These are phyloP conservation scores for Leishmania tropica DNA, from an alignment of 208 protist genomes.

Conservation along the genomic window DNA sequence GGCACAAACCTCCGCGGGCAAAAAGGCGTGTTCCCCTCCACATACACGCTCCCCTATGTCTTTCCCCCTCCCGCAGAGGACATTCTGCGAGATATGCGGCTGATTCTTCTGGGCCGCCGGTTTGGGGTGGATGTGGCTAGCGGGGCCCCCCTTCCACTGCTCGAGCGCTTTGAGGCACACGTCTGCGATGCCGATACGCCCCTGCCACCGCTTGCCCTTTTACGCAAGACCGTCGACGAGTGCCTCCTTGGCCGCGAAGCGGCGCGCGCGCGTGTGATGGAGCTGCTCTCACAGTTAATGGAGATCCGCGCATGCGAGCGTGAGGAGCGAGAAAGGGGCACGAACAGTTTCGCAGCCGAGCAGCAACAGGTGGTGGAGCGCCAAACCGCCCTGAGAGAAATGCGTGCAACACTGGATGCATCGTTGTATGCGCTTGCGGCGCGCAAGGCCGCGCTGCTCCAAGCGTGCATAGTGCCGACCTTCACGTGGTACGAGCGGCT, in stretches of 20 bases:
- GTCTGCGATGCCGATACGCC: not conserved
- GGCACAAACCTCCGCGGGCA: constrained; percentile 47
- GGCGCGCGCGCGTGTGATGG: constrained; percentile 17
- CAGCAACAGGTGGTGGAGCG: not conserved
- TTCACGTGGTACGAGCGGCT: constrained; percentile 8
- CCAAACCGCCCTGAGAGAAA: not conserved
- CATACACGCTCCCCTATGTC: constrained; percentile 51
- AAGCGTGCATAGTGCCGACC: not conserved
- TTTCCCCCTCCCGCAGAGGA: constrained; percentile 38
- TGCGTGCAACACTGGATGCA: not conserved
- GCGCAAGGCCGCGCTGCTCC: not conserved
- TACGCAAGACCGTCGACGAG: constrained; percentile 26
- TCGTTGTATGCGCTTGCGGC: not conserved
- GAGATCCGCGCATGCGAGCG: not conserved
- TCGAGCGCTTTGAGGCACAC: not conserved
- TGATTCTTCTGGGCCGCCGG: constrained; percentile 28
- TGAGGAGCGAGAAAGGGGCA: not conserved
- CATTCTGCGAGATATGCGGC: constrained; percentile 30
- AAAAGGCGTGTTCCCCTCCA: constrained; percentile 76
- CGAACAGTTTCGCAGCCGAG: not conserved
- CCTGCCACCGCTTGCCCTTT: not conserved
- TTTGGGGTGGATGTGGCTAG: constrained; percentile 42
- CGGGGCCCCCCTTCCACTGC: constrained; percentile 21
- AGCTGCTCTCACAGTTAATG: constrained; percentile 9
- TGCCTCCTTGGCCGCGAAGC: constrained; percentile 35